Conservation (phyloP, 2,329 filamentous ascomycete species). For the Aureobasidium leucospermi region DNA sequence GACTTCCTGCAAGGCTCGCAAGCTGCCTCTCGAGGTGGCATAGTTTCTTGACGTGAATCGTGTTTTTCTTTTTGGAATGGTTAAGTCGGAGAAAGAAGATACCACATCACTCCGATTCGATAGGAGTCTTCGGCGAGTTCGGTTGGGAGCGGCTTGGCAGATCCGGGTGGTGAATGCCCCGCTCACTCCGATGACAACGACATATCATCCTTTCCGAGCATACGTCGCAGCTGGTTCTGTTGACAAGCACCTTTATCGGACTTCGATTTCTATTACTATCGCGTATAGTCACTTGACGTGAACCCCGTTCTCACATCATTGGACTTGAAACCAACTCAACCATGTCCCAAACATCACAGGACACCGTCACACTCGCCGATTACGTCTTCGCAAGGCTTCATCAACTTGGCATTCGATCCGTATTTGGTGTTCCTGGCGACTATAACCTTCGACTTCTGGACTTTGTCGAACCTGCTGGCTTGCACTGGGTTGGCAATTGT, state of each 20-base stretch:
- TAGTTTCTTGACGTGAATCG: not conserved
- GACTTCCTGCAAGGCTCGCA: conserved; percentile 26
- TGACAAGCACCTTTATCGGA: not conserved
- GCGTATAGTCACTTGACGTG: not conserved
- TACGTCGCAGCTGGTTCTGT: not conserved
- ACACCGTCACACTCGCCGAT: conserved; percentile 15
- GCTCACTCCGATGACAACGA: conserved; percentile 5
- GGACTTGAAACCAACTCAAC: not conserved
- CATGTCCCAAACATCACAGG: not conserved
- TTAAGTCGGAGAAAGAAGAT: conserved; percentile 2
- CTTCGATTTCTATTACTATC: not conserved
- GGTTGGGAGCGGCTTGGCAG: conserved; percentile 3
- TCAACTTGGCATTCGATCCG: conserved; percentile 36
- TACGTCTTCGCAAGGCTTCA: conserved; percentile 36
- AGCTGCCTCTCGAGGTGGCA: conserved; percentile 17
- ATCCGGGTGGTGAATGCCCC: not conserved
- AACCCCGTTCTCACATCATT: not conserved
- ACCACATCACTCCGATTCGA: conserved; percentile 3
- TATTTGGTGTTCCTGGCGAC: conserved; percentile 42
- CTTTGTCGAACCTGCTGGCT: conserved; percentile 46
- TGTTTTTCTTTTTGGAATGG: not conserved
- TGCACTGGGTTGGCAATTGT: conserved; percentile 54
- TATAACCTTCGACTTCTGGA: conserved; percentile 40
- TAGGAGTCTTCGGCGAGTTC: conserved; percentile 7
- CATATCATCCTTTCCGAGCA: not conserved